Percentiles rank a stretch among this genome's conserved stretches.
Conservation (phyloP, 345 rosid species). For the Xanthoceras sorbifolium region DNA sequence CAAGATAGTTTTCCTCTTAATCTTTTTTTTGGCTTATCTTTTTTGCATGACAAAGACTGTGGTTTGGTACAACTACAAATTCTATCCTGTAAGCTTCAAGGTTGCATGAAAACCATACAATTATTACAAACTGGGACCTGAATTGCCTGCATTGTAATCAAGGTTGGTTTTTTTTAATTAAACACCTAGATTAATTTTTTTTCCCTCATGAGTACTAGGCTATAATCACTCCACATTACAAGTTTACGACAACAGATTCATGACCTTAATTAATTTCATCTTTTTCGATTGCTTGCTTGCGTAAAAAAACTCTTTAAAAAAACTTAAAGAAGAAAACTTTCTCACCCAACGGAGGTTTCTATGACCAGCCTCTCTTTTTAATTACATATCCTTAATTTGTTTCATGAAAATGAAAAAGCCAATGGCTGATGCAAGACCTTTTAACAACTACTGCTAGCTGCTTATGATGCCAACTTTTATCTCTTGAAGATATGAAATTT, state of each 20-base stretch:
- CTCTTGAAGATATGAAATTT: background rate
- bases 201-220: too few relatives aligned
- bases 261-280: too few relatives aligned
- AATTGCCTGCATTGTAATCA: conserved; percentile 21
- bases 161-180: too few relatives aligned
- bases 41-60: background rate
- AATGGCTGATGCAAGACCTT: conserved; percentile 14
- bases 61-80: conserved; percentile 25
- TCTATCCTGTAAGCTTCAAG: background rate
- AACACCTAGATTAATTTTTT: too few relatives aligned
- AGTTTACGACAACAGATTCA: too few relatives aligned
- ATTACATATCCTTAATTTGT: background rate
- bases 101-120: background rate
- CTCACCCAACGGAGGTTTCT: conserved; percentile 14
- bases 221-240: too few relatives aligned
- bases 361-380: background rate
- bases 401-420: conserved; percentile 10
- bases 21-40: background rate
- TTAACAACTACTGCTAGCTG: conserved; percentile 16
- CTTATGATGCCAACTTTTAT: background rate
- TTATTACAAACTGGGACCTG: background rate
- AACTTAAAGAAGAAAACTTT: background rate
- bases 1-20: background rate
- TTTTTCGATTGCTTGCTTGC: conserved; percentile 12
- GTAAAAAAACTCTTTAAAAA: conserved; percentile 10